A percentile compares a stretch with the other conserved stretches of the same genome.
Conservation (phyloP, 176 grass and related monocot genomes). For the Aegilops tauschii region DNA sequence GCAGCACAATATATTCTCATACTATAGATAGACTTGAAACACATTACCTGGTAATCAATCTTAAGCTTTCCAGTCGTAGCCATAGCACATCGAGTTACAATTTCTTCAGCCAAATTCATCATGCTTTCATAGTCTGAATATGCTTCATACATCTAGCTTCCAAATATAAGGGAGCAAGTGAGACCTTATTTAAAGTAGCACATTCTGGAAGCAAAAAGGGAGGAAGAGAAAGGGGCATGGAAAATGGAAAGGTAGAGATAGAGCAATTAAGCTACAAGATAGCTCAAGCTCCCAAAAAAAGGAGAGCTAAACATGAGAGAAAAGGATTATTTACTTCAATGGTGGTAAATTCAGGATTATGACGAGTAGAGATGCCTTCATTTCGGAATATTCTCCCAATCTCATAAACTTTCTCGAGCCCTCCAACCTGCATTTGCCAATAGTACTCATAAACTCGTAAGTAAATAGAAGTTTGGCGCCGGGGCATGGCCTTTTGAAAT, state of each 20-base stretch:
- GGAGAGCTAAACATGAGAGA: not conserved
- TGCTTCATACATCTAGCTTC: conserved; percentile 96
- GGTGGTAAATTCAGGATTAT: conserved; percentile 99
- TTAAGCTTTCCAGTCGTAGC: conserved; percentile 71
- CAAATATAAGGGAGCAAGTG: conserved; percentile 36
- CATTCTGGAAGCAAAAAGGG: conserved; percentile 25
- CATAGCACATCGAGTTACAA: conserved; percentile 80
- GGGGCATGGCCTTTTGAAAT: conserved; percentile 3
- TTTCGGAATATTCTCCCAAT: conserved; percentile 99
- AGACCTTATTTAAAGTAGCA: conserved; percentile 21
- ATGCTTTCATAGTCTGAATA: conserved; percentile 99
- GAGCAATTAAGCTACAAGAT: conserved; percentile 19
- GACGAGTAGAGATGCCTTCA: conserved; percentile 97
- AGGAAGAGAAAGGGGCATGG: conserved; percentile 10
- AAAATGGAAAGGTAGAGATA: conserved; percentile 1
- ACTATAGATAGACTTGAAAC: conserved; percentile 12
- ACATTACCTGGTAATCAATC: conserved; percentile 83
- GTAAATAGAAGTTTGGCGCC: not conserved
- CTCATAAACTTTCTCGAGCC: conserved; percentile 95
- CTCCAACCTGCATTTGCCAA: conserved; percentile 75
- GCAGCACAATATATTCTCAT: conserved; percentile 6
- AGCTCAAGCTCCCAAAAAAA: not conserved
- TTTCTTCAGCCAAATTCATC: conserved; percentile 98
- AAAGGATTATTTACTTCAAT: conserved; percentile 59
- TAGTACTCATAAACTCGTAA: not conserved